Evolutionary conservation across 129 eudicot species (phyloP).

Genomic region (Saposhnikovia divaricata): DNA sequence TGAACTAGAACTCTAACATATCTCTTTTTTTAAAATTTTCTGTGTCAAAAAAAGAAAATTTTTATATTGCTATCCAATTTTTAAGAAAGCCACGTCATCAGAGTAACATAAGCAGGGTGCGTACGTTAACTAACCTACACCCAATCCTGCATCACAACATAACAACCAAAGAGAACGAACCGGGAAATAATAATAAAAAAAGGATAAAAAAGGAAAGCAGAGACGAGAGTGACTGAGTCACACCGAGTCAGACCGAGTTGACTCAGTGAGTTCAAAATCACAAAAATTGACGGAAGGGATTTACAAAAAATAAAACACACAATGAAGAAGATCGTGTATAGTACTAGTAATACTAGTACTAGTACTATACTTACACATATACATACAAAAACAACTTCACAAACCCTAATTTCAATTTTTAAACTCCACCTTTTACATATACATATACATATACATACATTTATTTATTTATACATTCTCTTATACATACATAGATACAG

Average conservation of each 20-base stretch:
- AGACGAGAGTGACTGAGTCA: conserved; percentile 16
- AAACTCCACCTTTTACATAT: background rate
- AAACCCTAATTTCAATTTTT: conserved; percentile 8
- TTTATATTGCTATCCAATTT: no score
- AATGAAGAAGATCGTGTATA: conserved; percentile 41
- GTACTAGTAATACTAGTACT: conserved; percentile 9
- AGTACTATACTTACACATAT: conserved; percentile 4
- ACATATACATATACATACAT: no score
- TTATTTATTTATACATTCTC: no score
- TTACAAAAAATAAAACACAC: background rate
- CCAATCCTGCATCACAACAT: conserved; percentile 20
- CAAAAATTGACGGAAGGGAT: conserved; percentile 10
- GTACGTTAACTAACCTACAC: conserved; percentile 21
- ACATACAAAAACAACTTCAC: conserved; percentile 10
- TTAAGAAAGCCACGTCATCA: background rate
- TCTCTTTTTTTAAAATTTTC: no score
- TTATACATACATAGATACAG: background rate
- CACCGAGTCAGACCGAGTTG: conserved; percentile 27
- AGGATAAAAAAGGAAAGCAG: conserved; percentile 10
- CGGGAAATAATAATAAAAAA: conserved; percentile 1
- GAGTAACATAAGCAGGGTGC: conserved; percentile 11
- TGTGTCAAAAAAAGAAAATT: no score
- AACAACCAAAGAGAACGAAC: background rate
- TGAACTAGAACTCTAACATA: no score
- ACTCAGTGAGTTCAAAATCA: conserved; percentile 29